Conservation (phyloP, 352 stramenopile species). For the Hyphochytrium catenoides region DNA sequence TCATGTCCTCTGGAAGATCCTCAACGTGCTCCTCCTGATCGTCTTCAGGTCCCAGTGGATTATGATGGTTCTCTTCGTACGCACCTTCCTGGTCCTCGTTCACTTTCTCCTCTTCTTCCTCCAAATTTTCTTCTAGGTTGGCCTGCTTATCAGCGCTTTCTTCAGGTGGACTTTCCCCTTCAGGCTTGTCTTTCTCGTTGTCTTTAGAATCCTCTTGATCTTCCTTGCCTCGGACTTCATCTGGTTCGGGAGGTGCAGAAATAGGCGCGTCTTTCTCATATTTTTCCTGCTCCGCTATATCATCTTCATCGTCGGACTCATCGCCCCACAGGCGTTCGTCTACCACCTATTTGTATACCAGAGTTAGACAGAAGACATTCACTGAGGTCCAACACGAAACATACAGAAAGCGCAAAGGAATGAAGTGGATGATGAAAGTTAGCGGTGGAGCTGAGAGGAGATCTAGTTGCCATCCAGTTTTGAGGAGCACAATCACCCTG, state of each 20-base stretch:
- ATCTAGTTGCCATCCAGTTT: too few species aligned
- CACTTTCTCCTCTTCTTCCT: slow-evolving; percentile 12
- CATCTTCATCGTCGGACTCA: slow-evolving; percentile 67
- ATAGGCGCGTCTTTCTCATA: slow-evolving; percentile 44
- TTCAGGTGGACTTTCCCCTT: slow-evolving; percentile 9
- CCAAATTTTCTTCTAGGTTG: slow-evolving; percentile 11
- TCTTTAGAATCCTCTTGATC: slow-evolving; percentile 17
- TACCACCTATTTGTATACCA: too few species aligned
- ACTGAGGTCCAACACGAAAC: too few species aligned
- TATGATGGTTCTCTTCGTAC: slow-evolving; percentile 29
- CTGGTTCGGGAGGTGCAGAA: slow-evolving; percentile 11
- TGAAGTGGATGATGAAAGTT: too few species aligned
- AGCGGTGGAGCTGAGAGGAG: too few species aligned
- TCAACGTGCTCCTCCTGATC: slow-evolving; percentile 34
- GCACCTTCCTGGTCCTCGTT: slow-evolving; percentile 22
- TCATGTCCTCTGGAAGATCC: slow-evolving; percentile 44
- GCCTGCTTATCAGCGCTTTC: slow-evolving; percentile 8
- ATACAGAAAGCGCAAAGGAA: too few species aligned
- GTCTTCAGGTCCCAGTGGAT: slow-evolving; percentile 13
- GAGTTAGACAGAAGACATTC: too few species aligned
- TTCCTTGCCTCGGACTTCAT: slow-evolving; percentile 66
- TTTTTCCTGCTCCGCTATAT: slow-evolving; percentile 86
- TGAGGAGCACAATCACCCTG: too few species aligned
- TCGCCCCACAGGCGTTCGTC: slow-evolving; percentile 98
- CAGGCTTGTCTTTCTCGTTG: slow-evolving; percentile 9